phyloP scores from a whole-genome alignment of 192 early-diverging fungal species.

The Coemansia sp. region DNA sequence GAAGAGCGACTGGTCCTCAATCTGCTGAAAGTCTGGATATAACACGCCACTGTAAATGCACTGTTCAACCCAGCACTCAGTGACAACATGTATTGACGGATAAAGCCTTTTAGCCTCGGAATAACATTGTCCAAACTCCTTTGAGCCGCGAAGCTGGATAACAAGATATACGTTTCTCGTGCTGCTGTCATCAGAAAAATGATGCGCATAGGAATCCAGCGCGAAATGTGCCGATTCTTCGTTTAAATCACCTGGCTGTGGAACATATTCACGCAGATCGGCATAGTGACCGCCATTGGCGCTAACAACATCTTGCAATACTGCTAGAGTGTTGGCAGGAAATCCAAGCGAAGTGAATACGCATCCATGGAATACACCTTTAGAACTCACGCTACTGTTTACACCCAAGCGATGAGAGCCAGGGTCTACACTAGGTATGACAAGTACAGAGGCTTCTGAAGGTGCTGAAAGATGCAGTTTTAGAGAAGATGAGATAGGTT shows the following conservation, averaged over 20 bases:
- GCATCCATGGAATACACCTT: constrained; percentile 25
- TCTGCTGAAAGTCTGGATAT: constrained; percentile 34
- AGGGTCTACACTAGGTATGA: no score
- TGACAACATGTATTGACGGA: constrained; percentile 46
- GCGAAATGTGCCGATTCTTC: neutral
- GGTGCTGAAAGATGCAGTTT: neutral
- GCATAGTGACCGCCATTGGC: constrained; percentile 32
- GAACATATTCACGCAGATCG: constrained; percentile 10
- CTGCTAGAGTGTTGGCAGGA: neutral
- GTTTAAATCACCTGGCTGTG: neutral
- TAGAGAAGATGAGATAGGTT: neutral
- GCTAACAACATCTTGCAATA: constrained; percentile 19
- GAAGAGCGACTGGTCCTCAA: constrained; percentile 8
- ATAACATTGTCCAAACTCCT: constrained; percentile 17
- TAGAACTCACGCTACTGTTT: neutral
- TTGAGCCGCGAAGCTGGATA: constrained; percentile 27
- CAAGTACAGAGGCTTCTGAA: neutral
- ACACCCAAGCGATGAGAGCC: neutral
- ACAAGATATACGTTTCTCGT: constrained; percentile 23
- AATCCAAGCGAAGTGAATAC: constrained; percentile 44
- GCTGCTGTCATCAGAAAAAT: neutral
- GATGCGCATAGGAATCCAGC: constrained; percentile 4
- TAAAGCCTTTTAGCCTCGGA: neutral
- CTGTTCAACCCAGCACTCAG: constrained; percentile 64
- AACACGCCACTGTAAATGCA: constrained; percentile 53